These are phyloP conservation scores for Magnolia officinalis DNA, from an alignment of 164 flowering plant species.

Conservation along the genomic window DNA sequence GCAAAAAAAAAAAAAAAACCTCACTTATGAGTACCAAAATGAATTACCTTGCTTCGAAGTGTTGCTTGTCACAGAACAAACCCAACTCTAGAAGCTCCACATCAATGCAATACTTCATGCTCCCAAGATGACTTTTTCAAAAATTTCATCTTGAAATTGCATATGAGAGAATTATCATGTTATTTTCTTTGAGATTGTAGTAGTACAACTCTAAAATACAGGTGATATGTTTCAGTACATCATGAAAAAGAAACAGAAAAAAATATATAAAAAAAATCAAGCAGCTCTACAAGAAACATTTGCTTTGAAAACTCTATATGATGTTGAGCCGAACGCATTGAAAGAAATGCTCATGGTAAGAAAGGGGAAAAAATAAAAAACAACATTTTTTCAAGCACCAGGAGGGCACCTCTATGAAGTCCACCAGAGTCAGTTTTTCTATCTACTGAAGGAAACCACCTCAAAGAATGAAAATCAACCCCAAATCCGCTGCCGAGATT, in stretches of 20 bases:
- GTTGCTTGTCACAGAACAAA: neutral
- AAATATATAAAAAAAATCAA: neutral
- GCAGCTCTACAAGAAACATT: neutral
- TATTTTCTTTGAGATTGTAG: neutral
- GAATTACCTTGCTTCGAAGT: neutral
- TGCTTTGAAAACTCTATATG: neutral
- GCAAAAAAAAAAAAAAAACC: too few species aligned
- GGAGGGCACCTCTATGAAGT: neutral
- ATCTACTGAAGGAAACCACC: neutral
- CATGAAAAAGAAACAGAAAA: neutral
- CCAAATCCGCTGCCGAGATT: conserved; percentile 71
- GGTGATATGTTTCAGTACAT: neutral
- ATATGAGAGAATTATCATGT: neutral
- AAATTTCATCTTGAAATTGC: neutral
- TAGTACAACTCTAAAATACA: conserved; percentile 5
- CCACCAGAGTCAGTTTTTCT: conserved; percentile 1
- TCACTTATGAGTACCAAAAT: neutral
- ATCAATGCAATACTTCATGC: neutral
- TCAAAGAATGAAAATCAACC: neutral
- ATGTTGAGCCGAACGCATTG: neutral
- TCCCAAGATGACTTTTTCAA: neutral
- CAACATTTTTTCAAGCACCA: neutral
- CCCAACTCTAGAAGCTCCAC: conserved; percentile 1
- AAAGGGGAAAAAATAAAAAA: neutral
- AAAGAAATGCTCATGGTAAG: neutral